Evolutionary conservation across 2,329 filamentous ascomycete species (phyloP).

Genomic region (Exophiala viscosa): DNA sequence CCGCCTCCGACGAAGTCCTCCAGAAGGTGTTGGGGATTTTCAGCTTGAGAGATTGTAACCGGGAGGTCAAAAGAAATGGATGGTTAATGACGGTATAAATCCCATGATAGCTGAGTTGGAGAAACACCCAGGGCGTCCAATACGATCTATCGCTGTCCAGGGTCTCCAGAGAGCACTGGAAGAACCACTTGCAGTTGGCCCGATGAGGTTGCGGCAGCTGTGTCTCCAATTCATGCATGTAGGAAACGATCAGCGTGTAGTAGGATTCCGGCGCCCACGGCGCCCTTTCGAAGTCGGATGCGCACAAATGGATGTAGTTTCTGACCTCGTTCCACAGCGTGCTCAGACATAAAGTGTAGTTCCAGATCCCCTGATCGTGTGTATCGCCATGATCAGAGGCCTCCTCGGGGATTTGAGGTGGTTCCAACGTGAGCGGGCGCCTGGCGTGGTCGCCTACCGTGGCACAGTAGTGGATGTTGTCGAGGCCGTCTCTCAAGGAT

Average conservation of each 20-base stretch:
- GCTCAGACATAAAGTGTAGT: neutral
- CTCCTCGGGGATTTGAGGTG: neutral
- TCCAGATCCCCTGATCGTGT: constrained; percentile 9
- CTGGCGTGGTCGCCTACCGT: neutral
- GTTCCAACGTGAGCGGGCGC: neutral
- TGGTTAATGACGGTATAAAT: constrained; percentile 34
- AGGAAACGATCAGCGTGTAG: constrained; percentile 2
- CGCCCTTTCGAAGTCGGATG: constrained; percentile 3
- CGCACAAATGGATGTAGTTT: constrained; percentile 9
- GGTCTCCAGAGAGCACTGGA: constrained; percentile 21
- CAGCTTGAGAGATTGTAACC: constrained; percentile 51
- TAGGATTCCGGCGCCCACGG: constrained; percentile 27
- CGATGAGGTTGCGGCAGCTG: constrained; percentile 25
- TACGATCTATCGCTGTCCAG: constrained; percentile 31
- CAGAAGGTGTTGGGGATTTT: constrained; percentile 54
- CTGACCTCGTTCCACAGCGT: constrained; percentile 10
- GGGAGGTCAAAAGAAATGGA: constrained; percentile 53
- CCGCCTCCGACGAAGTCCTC: constrained; percentile 50
- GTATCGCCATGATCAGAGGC: neutral
- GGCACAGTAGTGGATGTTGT: neutral
- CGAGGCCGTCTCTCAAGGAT: neutral
- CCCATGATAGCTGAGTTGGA: constrained; percentile 53
- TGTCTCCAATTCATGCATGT: constrained; percentile 29
- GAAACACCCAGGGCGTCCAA: constrained; percentile 52
- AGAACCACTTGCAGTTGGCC: constrained; percentile 25